Evolutionary conservation across 495 filamentous ascomycete species (phyloP).

Genomic region (Trichoderma virens): DNA sequence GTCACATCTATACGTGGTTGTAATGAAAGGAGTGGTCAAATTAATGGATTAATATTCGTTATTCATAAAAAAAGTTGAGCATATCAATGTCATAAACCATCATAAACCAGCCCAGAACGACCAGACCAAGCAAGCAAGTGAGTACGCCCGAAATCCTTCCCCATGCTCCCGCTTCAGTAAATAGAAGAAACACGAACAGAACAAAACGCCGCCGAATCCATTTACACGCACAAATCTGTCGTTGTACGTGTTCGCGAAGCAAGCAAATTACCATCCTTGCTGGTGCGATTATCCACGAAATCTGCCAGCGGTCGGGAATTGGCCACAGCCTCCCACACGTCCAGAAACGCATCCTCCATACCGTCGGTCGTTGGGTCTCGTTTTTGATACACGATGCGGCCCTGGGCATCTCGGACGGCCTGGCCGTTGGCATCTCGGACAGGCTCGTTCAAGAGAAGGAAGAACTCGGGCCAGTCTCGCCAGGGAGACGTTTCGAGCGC

Average conservation of each 20-base stretch:
- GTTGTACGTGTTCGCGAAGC: background rate
- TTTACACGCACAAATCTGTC: background rate
- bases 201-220: background rate
- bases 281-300: background rate
- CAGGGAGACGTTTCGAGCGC: background rate
- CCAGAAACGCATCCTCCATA: slow-evolving; percentile 1
- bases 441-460: background rate
- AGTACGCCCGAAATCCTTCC: background rate
- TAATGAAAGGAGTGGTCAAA: no score
- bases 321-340: background rate
- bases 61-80: background rate
- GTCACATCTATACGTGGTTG: no score
- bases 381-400: background rate
- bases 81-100: background rate
- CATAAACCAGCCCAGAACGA: background rate
- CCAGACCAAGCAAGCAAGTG: no score
- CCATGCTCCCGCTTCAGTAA: background rate
- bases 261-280: background rate
- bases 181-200: background rate
- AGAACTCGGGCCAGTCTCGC: slow-evolving; percentile 4
- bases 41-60: background rate
- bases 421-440: background rate
- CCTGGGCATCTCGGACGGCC: background rate
- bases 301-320: background rate
- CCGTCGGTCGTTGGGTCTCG: background rate